Conservation (phyloP, 78 protist genomes). For the Planoprotostelium fungivorum region DNA sequence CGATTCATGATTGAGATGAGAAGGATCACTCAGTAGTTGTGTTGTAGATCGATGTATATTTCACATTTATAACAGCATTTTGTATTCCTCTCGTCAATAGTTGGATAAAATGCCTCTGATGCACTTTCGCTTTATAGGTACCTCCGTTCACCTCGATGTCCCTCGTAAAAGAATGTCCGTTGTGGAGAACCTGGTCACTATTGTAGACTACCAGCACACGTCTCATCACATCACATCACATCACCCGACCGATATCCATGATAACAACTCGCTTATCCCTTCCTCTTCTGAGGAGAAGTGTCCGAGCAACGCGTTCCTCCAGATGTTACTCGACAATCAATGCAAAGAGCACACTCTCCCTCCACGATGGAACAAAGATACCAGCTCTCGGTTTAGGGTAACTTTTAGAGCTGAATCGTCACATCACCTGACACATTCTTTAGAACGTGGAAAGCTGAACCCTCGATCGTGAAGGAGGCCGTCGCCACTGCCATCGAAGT, state of each 20-base stretch:
- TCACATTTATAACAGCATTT: too few species aligned
- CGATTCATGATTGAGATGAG: too few species aligned
- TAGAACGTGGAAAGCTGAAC: not conserved
- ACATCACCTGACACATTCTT: not conserved
- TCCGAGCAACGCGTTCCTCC: too few species aligned
- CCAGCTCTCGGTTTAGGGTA: not conserved
- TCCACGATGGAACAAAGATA: not conserved
- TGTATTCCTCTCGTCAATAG: too few species aligned
- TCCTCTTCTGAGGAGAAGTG: not conserved
- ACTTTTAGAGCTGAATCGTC: not conserved
- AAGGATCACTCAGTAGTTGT: too few species aligned
- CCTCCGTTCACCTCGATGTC: too few species aligned
- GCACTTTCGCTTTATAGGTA: too few species aligned
- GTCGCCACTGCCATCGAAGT: conserved; percentile 37
- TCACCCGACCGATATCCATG: not conserved
- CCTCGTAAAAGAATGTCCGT: too few species aligned
- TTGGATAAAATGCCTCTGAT: too few species aligned
- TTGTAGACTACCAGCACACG: too few species aligned
- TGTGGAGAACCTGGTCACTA: too few species aligned
- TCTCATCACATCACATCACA: not conserved
- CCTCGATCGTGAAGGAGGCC: not conserved
- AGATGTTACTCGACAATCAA: not conserved
- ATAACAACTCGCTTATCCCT: not conserved
- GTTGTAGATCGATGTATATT: too few species aligned
- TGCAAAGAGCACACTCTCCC: not conserved